These are phyloP conservation scores for Penicillium sclerotiorum DNA, from an alignment of 2,329 filamentous ascomycete species.

Conservation along the genomic window DNA sequence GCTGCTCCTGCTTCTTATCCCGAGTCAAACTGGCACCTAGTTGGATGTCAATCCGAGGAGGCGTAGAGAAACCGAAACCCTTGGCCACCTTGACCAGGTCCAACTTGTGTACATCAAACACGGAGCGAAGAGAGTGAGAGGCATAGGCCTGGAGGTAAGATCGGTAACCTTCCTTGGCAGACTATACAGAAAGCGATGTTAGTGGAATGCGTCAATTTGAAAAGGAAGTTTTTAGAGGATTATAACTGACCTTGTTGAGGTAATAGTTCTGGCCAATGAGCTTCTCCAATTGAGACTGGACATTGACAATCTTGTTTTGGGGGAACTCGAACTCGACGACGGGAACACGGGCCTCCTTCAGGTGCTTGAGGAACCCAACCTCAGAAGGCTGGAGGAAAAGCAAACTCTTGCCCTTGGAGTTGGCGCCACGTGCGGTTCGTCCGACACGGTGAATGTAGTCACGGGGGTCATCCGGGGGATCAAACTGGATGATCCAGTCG, in stretches of 20 bases:
- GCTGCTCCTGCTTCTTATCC: constrained; percentile 65
- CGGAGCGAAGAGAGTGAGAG: constrained; percentile 77
- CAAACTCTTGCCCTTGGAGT: constrained; percentile 81
- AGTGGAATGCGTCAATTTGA: no score
- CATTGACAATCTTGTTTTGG: constrained; percentile 84
- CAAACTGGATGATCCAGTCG: constrained; percentile 96
- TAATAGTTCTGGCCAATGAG: constrained; percentile 96
- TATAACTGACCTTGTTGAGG: constrained; percentile 71
- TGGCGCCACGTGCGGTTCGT: constrained; percentile 83
- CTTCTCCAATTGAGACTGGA: constrained; percentile 90
- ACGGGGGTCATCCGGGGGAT: constrained; percentile 85
- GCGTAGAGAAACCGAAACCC: constrained; percentile 76
- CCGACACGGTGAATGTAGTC: constrained; percentile 97
- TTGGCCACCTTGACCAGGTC: constrained; percentile 83
- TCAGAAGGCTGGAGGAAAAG: constrained; percentile 93
- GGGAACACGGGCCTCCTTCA: constrained; percentile 89
- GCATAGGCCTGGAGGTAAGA: constrained; percentile 96
- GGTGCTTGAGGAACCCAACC: constrained; percentile 85
- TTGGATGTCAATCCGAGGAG: constrained; percentile 77
- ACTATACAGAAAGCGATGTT: constrained; percentile 40
- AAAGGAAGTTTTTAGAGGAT: no score
- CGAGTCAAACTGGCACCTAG: constrained; percentile 75
- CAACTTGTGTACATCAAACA: constrained; percentile 81
- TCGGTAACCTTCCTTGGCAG: constrained; percentile 73
- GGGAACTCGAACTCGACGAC: constrained; percentile 97